Base-by-base conservation (phyloP, 179 eudicot genomes). In the Carnegiea gigantea region DNA sequence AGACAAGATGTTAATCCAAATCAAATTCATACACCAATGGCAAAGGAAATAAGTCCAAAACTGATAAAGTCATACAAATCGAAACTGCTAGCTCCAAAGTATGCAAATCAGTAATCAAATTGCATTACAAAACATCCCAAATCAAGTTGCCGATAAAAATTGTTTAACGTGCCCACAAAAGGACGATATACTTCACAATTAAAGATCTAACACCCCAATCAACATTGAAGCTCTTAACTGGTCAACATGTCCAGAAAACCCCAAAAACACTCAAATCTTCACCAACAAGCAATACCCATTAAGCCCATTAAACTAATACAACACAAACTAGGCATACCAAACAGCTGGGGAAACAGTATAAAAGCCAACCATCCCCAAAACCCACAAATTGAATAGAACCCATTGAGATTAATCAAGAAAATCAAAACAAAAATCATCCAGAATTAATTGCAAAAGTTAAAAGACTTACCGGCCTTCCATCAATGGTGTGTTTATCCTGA, bases 401-500 rank as follows among this genome's bases (percentile, higher is more conserved):
- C 44, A 65, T n/a, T 6, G 44, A 59, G 44, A 49, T 9, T 5
- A n/a, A 21, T n/a, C 68, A 60, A 60, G 36, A 23, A 65, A 65
- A 65, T 18, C 28, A 26, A 23, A 9, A 3, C 20, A 1, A 26
- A 6, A 65, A 65, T 51, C 57, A 64, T 11, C 44, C 9, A 40
- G 44, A 40, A 40, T 40, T 40, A 40, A 40, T 5, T 40, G 9
- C 11, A 43, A 18, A 49, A 3, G 9, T 0, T 18, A 44, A 18
- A 7, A 9, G 13, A 40, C 81, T 78, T 78, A 92, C 97, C 88
- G 90, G 82, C 79, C 97, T 81, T 59, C 95, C 96, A 83, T 95
- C 97, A 71, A 95, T 92, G 75, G 84, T 85, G 67, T 95, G 98
- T 13, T 84, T 82, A 36, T 95, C 96, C 71, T 87, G 89, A 80